Evolutionary conservation across 805 yeast genomes (phyloP), one percentile per base, ranked within the genome.

Genomic region (Wickerhamomyces bisporus): DNA sequence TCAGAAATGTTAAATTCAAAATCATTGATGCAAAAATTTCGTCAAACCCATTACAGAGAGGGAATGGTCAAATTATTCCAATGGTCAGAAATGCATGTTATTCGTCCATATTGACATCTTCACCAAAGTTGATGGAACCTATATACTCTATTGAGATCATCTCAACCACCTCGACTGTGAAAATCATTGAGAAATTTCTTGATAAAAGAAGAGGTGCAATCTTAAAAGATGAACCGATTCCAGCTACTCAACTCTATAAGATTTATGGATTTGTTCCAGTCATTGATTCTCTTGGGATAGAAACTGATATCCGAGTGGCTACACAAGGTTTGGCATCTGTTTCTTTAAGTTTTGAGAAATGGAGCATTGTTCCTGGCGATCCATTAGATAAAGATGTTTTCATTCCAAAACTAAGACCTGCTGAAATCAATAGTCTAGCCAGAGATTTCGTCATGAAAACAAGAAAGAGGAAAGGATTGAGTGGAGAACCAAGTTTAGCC

Each of bases 381-480:
- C 98, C 97, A 8, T 53, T 91, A 50, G 95, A 91, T 56, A 62
- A 64, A 17, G 71, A 75, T 24, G 73, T 75, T 14, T 64, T 61
- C 34, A 70, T 87, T 28, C 87, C 88, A 5, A 71, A 79, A 30
- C 66, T 91, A 55, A 78, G 77, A 48, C 86, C 96, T 0, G 96
- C 93, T 1, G 80, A 82, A 6, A 61, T 68, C 0, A 65, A 65
- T 9, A 78, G 84, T 3, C 62, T 89, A 41, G 91, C 96, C 1
- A 68, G 98, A 40, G 98, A 93, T 60, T 86, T 88, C 52, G 81
- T 87, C 23, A 63, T 86, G 62, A 93, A 94, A 58, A 87, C 96
- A 0, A 71, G 99, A 57, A 77, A 79, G 50, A 73, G 97, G 50
- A 91, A 88, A 56, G 98, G 97, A 0, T 61, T 91, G 26, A 70